Conservation (phyloP, 192 early-diverging fungal species). For the Umbelopsis sp. region DNA sequence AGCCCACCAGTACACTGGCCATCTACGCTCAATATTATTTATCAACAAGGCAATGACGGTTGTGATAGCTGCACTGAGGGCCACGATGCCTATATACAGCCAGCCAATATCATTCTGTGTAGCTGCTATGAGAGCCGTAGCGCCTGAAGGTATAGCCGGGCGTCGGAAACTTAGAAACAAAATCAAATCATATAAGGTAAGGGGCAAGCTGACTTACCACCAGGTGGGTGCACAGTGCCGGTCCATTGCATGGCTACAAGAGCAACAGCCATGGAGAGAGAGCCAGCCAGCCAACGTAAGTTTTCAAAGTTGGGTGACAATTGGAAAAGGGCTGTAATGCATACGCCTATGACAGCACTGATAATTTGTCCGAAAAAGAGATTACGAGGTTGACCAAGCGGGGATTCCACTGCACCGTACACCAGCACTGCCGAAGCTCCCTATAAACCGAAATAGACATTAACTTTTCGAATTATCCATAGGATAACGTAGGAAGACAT, state of each 20-base stretch:
- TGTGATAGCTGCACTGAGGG: constrained; percentile 45
- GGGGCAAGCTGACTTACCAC: constrained; percentile 28
- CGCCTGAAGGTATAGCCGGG: constrained; percentile 31
- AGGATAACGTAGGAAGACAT: too few species aligned
- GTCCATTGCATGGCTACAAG: constrained; percentile 56
- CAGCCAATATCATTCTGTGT: constrained; percentile 44
- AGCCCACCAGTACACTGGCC: constrained; percentile 58
- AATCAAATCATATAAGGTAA: too few species aligned
- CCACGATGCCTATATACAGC: constrained; percentile 49
- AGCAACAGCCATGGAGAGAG: constrained; percentile 49
- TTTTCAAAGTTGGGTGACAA: constrained; percentile 29
- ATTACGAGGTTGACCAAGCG: constrained; percentile 62
- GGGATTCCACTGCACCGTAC: constrained; percentile 61
- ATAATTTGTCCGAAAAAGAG: constrained; percentile 46
- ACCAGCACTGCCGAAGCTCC: constrained; percentile 65
- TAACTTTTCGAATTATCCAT: too few species aligned
- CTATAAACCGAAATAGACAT: too few species aligned
- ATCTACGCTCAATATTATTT: constrained; percentile 55
- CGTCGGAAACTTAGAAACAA: too few species aligned
- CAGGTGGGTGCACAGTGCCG: constrained; percentile 56
- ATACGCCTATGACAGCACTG: constrained; percentile 45
- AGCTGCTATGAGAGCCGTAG: constrained; percentile 54
- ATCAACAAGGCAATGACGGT: constrained; percentile 45
- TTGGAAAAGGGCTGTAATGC: constrained; percentile 43
- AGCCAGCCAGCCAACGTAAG: constrained; percentile 53